Base-by-base conservation (phyloP, 2,329 filamentous ascomycete genomes). In the Monilinia laxa region DNA sequence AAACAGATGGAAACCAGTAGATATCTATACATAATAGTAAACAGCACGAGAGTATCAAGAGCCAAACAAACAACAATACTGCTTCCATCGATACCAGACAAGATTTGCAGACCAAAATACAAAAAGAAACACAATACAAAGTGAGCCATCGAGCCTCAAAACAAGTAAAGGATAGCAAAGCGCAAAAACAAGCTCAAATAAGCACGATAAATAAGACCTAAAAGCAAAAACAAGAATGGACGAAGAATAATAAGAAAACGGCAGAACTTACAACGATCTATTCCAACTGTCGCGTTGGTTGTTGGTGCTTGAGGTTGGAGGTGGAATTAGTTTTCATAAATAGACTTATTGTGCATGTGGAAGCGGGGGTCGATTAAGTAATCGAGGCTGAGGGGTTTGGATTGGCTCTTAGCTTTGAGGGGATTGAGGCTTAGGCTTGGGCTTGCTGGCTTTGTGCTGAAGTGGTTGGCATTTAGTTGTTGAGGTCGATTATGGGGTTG, bases 21-120 rank as follows among this genome's bases (percentile, higher is more conserved):
- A 2, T 16, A 5, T 47, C 18, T 5, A 5, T 31, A 9, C 1
- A 10, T 5, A 14, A 1, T 2, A 47, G 42, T 0, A 0, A 16
- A 5, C 1, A 35, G 5, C n/a, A 3, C 9, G 4, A 6, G 20
- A 16, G 0, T 0, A 14, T 0, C n/a, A 0, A 35, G 6, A 35
- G 35, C 0, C 0, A 14, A 6, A 1, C 11, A 12, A n/a, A 28
- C 4, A 31, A 53, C 11, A 14, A 31, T 1, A 6, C 18, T 2
- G 7, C 31, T 6, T 35, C 31, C 31, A 45, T 12, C 10, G 6
- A 10, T 3, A 4, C 25, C 16, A 3, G 9, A 28, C 2, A 1
- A 6, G 5, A 6, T 45, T 1, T 1, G 4, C 12, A 16, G 16
- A 45, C 14, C 16, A 45, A 20, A 18, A 16, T 49, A 18, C 3